Evolutionary conservation across 352 stramenopile species (phyloP), one percentile per base, ranked within the genome.

Genomic region (Bremia lactucae): DNA sequence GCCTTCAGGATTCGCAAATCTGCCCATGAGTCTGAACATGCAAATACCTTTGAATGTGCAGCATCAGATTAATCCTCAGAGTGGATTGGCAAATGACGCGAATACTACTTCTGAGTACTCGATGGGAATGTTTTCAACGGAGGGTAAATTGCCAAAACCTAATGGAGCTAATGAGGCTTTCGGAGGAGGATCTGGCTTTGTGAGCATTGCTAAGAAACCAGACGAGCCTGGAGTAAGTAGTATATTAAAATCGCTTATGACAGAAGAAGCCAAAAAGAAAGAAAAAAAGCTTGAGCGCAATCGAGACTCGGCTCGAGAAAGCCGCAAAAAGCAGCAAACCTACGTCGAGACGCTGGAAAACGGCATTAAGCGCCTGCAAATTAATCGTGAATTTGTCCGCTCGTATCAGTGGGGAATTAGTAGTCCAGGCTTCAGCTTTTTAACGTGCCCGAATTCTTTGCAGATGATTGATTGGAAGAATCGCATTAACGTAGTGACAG

Each of bases 201-300:
- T 93, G 11, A 86, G 41, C 42, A 87, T 93, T 29, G 80, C 80
- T 3, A 65, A 75, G 16, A 89, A 90, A 42, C 80, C 80, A 0
- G 77, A 87, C 22, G 70, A 87, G 38, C 75, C 77, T 0, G 71
- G 83, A 33, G 73, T 90, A 40, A 90, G 77, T 55, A 87, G 67
- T 37, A 90, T 93, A 44, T 58, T 93, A n/a, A 82, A 89, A 48
- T 83, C 73, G 28, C 66, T 93, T 1, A 86, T 93, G 72, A 62
- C 87, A 8, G 80, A 93, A 53, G 77, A 93, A 47, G 76, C 80
- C 21, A 87, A 89, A 58, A 93, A 93, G 46, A 89, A 89, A 41
- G 77, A 88, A 46, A 89, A 90, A 47, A 93, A 93, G 31, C 77
- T 93, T 4, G 80, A 93, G 39, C 77, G 80, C 9, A 93, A 93